Base-by-base conservation (phyloP, 352 stramenopile species). In the Phytophthora tubulina region DNA sequence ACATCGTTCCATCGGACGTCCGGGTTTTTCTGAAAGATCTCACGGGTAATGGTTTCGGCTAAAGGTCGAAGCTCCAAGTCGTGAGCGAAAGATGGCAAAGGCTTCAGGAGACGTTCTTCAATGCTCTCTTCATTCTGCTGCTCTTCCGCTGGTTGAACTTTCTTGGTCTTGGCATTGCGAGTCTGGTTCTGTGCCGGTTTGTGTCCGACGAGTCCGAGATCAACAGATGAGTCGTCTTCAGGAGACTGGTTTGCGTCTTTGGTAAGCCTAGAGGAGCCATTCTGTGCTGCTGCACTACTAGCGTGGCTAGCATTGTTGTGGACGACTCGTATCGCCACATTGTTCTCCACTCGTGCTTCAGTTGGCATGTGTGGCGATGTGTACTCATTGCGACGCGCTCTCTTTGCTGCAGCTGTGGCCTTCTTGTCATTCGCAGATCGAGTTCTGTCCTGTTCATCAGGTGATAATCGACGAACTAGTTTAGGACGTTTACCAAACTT, bases 21-120 rank as follows among this genome's bases (percentile, higher is more conserved):
- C 13, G 94, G 90, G 59, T 98, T 95, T 63, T 94, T 92, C 70
- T 93, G 84, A 74, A 95, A 98, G 58, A 99, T 99, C 63, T 99
- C 96, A 41, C 91, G 77, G 48, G 86, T 95, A 46, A 98, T 98
- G 9, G 78, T 95, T 56, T 96, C 81, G 9, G 92, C 94, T 17
- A 98, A 80, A 30, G 89, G 81, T 2, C 89, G 82, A 42, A 98
- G 74, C 63, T 98, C 95, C 13, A 82, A 79, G 62, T 98, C 94
- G 30, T 78, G 80, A 30, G 93, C 78, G 69, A 98, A 98, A 11
- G 78, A 80, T 14, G 95, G 91, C 11, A 98, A 66, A 11, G 95
- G 94, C 63, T 97, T 97, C 6, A 98, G 71, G 31, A 98, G 56
- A 31, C 79, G 82, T 45, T 94, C 86, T 45, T 94, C 87, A 7